Conservation (phyloP, 805 yeast species). For the Starmerella apicola region DNA sequence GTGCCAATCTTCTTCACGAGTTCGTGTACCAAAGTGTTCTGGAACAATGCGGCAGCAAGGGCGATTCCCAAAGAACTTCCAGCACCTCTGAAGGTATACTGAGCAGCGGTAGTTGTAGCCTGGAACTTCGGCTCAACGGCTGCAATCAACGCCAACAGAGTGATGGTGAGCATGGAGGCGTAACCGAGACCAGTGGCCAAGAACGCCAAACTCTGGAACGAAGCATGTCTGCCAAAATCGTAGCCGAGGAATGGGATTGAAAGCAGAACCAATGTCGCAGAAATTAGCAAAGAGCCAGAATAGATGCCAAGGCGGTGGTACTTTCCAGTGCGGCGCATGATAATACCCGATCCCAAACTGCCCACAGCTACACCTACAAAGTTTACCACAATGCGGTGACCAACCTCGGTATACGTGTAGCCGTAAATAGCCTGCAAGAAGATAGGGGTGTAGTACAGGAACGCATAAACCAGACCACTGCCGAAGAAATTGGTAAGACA, state of each 20-base stretch:
- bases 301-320: constrained; percentile 39
- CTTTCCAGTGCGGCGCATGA: constrained; percentile 56
- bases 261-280: constrained; percentile 36
- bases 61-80: constrained; percentile 81
- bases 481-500: constrained; percentile 58
- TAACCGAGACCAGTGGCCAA: constrained; percentile 53
- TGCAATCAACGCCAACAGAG: constrained; percentile 62
- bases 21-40: constrained; percentile 31
- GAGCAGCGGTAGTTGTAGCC: constrained; percentile 81
- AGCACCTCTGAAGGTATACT: constrained; percentile 74
- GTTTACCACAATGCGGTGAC: constrained; percentile 40
- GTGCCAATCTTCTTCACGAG: constrained; percentile 25
- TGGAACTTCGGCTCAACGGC: constrained; percentile 58
- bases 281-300: constrained; percentile 33
- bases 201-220: constrained; percentile 30
- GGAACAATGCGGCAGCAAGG: constrained; percentile 54
- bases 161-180: constrained; percentile 55
- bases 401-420: constrained; percentile 63
- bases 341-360: constrained; percentile 52
- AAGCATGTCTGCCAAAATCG: constrained; percentile 42
- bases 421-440: constrained; percentile 55
- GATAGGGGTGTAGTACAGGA: constrained; percentile 59
- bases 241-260: constrained; percentile 35
- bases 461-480: constrained; percentile 55
- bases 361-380: constrained; percentile 58